Evolutionary conservation across 768 basidiomycete species (phyloP).

Genomic region (Calvatia gigantea): DNA sequence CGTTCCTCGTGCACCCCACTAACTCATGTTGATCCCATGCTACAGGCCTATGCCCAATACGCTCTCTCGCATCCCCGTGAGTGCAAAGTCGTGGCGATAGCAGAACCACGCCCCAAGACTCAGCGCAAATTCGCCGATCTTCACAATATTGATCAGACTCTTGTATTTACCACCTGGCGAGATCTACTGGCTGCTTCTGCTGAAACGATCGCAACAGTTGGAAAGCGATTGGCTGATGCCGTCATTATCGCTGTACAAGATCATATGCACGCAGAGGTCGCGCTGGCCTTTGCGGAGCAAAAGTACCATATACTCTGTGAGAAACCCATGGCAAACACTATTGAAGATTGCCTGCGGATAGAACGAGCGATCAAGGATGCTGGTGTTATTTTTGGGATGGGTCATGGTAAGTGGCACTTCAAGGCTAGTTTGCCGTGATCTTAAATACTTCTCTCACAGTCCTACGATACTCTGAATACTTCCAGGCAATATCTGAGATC

Average conservation of each 20-base stretch:
- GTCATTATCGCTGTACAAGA: constrained; percentile 82
- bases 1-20: neutral
- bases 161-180: constrained; percentile 69
- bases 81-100: constrained; percentile 81
- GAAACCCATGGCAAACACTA: constrained; percentile 84
- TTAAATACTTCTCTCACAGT: constrained; percentile 40
- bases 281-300: constrained; percentile 70
- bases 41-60: constrained; percentile 62
- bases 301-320: constrained; percentile 91
- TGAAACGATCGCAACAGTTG: constrained; percentile 58
- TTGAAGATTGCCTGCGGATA: constrained; percentile 74
- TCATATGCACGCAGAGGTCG: constrained; percentile 70
- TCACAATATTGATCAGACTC: constrained; percentile 61
- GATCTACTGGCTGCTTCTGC: constrained; percentile 67
- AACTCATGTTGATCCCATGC: neutral
- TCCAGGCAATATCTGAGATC: constrained; percentile 61
- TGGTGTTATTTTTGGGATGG: constrained; percentile 78
- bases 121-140: constrained; percentile 51
- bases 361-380: constrained; percentile 66
- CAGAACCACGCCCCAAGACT: constrained; percentile 74
- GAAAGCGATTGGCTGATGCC: constrained; percentile 76
- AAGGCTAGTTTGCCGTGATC: neutral
- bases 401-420: constrained; percentile 60
- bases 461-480: constrained; percentile 85
- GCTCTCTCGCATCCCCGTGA: constrained; percentile 53